These are phyloP conservation scores for Clonostachys chloroleuca DNA, from an alignment of 2,329 filamentous ascomycete genomes.

Conservation along the genomic window DNA sequence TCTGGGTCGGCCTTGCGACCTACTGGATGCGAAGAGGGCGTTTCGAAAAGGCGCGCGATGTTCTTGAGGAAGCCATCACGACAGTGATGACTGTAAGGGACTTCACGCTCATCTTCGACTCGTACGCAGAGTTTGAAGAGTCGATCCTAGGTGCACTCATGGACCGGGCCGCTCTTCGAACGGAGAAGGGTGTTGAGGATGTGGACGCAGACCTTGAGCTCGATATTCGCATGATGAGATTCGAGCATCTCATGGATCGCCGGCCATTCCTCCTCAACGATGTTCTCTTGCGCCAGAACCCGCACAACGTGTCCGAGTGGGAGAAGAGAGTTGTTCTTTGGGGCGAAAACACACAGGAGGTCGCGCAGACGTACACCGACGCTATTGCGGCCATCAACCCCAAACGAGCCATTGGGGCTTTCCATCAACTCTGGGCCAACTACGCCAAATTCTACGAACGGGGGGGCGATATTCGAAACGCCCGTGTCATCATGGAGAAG, in stretches of 20 bases:
- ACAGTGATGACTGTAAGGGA: conserved; percentile 99
- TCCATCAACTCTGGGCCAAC: conserved; percentile 92
- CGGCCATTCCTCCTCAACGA: conserved; percentile 95
- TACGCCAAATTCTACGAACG: conserved; percentile 97
- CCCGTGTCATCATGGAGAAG: conserved; percentile 93
- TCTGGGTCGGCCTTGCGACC: conserved; percentile 92
- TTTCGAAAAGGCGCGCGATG: conserved; percentile 87
- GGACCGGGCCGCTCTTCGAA: conserved; percentile 75
- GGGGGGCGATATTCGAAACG: conserved; percentile 77
- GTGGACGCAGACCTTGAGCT: conserved; percentile 88
- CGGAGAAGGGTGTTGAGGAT: conserved; percentile 74
- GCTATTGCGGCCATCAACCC: conserved; percentile 91
- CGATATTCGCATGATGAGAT: conserved; percentile 95
- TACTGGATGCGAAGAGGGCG: conserved; percentile 94
- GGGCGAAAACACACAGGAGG: conserved; percentile 87
- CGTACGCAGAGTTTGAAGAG: conserved; percentile 95
- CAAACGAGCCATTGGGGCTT: conserved; percentile 89
- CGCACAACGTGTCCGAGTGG: conserved; percentile 95
- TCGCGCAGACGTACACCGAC: conserved; percentile 90
- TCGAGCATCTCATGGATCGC: conserved; percentile 96
- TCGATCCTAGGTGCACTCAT: conserved; percentile 88
- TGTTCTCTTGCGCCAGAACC: conserved; percentile 90
- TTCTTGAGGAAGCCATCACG: conserved; percentile 94
- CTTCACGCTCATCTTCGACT: conserved; percentile 94
- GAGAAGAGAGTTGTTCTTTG: conserved; percentile 93